Conservation (phyloP, 2,329 filamentous ascomycete species). For the Pseudogymnoascus sp. region DNA sequence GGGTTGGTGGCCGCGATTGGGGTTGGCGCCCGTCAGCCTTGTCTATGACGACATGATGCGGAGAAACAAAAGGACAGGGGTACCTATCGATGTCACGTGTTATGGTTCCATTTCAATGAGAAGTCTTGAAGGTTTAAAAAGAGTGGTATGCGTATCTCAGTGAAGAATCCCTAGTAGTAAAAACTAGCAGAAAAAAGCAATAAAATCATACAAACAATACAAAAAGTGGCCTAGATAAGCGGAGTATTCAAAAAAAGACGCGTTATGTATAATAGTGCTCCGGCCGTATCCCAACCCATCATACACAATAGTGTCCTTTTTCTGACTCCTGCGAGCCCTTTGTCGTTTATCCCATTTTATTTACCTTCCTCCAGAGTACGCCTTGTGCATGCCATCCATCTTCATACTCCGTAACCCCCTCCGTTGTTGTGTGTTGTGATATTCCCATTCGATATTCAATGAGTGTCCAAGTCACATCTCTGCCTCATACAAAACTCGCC, state of each 20-base stretch:
- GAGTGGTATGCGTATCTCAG: not conserved
- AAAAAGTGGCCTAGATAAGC: not conserved
- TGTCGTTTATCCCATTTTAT: conserved; percentile 2
- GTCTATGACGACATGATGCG: not conserved
- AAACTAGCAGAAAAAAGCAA: not conserved
- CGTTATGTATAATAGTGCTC: not conserved
- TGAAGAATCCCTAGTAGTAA: not conserved
- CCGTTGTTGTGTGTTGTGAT: not conserved
- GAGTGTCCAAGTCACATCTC: not conserved
- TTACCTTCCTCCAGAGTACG: conserved; percentile 10
- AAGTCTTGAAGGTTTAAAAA: not conserved
- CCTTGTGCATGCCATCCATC: conserved; percentile 7
- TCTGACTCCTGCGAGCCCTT: conserved; percentile 11
- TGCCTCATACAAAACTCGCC: not conserved
- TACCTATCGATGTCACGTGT: not conserved
- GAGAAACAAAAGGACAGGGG: not conserved
- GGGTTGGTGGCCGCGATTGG: not conserved
- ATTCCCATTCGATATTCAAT: not conserved
- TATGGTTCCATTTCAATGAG: not conserved
- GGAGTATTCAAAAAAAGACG: not conserved
- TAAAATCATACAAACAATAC: not conserved
- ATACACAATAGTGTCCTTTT: conserved; percentile 7
- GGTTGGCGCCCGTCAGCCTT: conserved; percentile 9
- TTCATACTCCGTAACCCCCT: conserved; percentile 8
- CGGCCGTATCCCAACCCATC: not conserved